Base-by-base conservation (phyloP, 805 yeast genomes). In the Barnettozyma sp. region DNA sequence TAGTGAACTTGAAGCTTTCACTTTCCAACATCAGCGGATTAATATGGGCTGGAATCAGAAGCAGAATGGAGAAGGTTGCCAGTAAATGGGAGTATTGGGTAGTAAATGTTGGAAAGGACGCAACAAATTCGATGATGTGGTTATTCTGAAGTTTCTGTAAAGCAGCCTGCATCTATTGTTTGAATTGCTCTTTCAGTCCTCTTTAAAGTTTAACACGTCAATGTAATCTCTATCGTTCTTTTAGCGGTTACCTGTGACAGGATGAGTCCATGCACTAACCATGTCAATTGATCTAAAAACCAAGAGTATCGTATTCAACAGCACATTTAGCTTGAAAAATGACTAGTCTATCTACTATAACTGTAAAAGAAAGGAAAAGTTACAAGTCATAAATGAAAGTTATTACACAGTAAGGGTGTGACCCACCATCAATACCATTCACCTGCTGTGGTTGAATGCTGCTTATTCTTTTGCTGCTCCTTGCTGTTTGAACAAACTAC, bases 61-160 rank as follows among this genome's bases (percentile, higher is more conserved):
- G 20, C 4, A 33, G 37, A 7, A 9, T 38, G 1, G 10, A 18
- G 3, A 21, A 30, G 6, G 15, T 41, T 11, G 30, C 20, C n/a
- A n/a, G 14, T 6, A 21, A 22, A 4, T 37, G 46, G 46, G 42
- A 40, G 22, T 19, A 27, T 10, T 41, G 41, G 36, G 10, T 35
- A 11, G 15, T 26, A 5, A 28, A 24, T 26, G 21, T 29, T 3
- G 39, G 36, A 9, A 37, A 34, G 17, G 38, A 35, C 21, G 35
- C 40, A 12, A 34, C 25, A 14, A 33, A 34, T 24, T 30, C 42
- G n/a, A n/a, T 41, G 30, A 30, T 43, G 17, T 45, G 46, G 49
- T 19, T 39, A 13, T 36, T 40, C 10, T 40, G 28, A 22, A 22
- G 11, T 22, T n/a, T n/a, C n/a, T n/a, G n/a, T n/a, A n/a, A n/a